These are phyloP conservation scores for Fusarium sp. DNA, from an alignment of 2,329 filamentous ascomycete species.

Conservation along the genomic window DNA sequence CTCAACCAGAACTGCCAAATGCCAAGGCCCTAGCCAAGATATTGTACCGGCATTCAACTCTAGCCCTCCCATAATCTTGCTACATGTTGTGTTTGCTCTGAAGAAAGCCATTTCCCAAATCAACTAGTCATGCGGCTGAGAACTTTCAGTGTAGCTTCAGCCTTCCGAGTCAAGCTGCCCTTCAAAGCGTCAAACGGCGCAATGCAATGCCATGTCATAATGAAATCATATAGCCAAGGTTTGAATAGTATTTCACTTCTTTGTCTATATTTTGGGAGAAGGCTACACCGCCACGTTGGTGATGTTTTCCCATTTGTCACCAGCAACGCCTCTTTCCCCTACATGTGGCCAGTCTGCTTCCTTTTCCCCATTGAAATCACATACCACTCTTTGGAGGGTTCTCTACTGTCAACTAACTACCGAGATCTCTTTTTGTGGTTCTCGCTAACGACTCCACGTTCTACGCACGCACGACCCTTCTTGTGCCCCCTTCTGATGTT, in stretches of 20 bases:
- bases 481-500: not conserved
- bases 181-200: not conserved
- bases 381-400: not conserved
- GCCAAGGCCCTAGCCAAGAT: not conserved
- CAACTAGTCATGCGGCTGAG: not conserved
- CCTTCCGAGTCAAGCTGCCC: not conserved
- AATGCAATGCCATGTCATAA: not conserved
- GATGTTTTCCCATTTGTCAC: not conserved
- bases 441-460: not conserved
- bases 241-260: not conserved
- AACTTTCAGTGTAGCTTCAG: not conserved
- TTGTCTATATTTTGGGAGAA: not conserved
- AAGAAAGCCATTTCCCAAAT: too few species aligned
- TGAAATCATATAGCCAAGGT: not conserved
- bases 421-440: not conserved
- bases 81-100: not conserved
- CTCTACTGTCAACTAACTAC: not conserved
- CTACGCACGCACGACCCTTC: not conserved
- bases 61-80: rapidly evolving
- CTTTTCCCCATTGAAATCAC: not conserved
- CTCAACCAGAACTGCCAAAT: not conserved
- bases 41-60: not conserved
- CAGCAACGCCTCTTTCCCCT: not conserved
- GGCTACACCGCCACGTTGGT: not conserved
- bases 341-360: not conserved